Evolutionary conservation across 306 rosid genomes (phyloP).

Genomic region (Gillenia trifoliata): DNA sequence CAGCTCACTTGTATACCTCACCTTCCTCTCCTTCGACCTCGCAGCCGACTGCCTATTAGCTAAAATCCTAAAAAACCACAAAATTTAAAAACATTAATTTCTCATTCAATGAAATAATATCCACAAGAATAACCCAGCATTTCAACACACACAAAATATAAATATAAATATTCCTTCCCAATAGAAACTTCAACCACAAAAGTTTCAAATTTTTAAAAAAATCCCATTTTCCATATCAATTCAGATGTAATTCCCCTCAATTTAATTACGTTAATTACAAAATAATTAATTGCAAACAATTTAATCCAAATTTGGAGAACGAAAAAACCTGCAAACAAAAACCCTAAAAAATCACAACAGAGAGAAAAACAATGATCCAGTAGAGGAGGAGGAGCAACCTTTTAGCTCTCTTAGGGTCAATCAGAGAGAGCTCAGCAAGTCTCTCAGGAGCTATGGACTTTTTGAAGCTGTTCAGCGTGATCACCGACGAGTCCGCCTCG

Average conservation of each 20-base stretch:
- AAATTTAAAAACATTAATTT: background rate
- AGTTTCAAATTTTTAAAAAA: background rate
- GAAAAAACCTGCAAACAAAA: no score
- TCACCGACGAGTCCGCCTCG: conserved; percentile 45
- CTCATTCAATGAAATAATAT: conserved; percentile 4
- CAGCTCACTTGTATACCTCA: conserved; percentile 76
- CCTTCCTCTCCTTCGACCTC: conserved; percentile 92
- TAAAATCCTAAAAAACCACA: conserved; percentile 56
- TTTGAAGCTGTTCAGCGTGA: conserved; percentile 46
- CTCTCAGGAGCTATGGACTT: conserved; percentile 78
- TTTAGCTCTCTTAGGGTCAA: conserved; percentile 90
- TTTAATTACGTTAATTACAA: background rate
- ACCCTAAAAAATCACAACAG: background rate
- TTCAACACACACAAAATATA: background rate
- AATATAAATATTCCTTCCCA: background rate
- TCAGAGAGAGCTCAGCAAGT: conserved; percentile 92
- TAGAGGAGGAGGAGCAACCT: conserved; percentile 35
- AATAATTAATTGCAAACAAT: background rate
- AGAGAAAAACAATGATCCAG: background rate
- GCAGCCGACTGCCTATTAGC: conserved; percentile 98
- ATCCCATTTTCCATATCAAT: background rate
- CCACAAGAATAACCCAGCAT: background rate
- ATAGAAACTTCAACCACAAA: background rate
- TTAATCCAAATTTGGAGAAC: background rate
- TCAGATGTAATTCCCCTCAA: background rate